Conservation (phyloP, 176 grass and related monocot genomes). For the Phyllostachys edulis region DNA sequence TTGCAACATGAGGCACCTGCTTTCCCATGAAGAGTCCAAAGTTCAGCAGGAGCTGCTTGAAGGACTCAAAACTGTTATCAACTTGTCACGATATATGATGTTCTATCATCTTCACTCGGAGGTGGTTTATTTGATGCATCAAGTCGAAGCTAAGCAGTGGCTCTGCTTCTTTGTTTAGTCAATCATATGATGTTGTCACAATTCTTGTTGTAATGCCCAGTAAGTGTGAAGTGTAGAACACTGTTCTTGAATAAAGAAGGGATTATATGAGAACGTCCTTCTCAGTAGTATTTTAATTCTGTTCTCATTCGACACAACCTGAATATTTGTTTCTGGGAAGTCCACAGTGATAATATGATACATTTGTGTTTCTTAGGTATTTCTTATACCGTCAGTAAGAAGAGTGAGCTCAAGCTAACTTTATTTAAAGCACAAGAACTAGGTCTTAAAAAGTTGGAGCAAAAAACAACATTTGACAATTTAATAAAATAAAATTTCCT, state of each 20-base stretch:
- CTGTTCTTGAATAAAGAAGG: constrained; percentile 2
- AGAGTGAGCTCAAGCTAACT: background rate
- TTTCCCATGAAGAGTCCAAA: background rate
- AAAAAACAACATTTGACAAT: background rate
- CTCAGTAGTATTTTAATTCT: background rate
- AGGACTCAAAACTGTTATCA: background rate
- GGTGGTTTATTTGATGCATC: background rate
- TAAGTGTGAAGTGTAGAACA: background rate
- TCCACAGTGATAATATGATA: background rate
- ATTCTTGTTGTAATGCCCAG: constrained; percentile 6
- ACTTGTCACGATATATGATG: background rate
- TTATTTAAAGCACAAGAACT: background rate
- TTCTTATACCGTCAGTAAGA: background rate
- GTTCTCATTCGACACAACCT: background rate
- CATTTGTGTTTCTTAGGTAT: background rate
- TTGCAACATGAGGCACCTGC: background rate
- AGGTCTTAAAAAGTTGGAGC: background rate
- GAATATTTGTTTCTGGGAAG: background rate
- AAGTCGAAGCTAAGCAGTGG: background rate
- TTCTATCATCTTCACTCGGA: constrained; percentile 30
- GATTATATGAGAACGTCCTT: too few relatives aligned
- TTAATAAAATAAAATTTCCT: background rate
- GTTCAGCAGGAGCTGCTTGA: background rate
- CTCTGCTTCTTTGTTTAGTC: background rate
- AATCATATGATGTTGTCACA: constrained; percentile 11